Base-by-base conservation (phyloP, 2,329 filamentous ascomycete genomes). In the Plectosphaerella plurivora region DNA sequence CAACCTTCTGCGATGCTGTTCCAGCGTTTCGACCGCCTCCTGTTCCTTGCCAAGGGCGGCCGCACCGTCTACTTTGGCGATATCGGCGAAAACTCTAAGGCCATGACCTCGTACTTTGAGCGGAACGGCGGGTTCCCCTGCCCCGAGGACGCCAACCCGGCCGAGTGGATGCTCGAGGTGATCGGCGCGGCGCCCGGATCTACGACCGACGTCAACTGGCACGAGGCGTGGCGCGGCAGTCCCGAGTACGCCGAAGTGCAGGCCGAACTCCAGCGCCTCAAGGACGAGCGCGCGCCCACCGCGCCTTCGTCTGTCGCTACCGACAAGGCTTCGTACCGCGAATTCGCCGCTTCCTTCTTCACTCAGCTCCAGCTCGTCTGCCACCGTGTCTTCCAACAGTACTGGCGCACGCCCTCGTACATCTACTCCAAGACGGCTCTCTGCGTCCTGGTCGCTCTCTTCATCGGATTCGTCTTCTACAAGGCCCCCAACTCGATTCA, bases 1-100 rank as follows among this genome's bases (percentile, higher is more conserved):
- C 93, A 97, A 69, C 93, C 93, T n/a, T 95, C 90, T 14, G 91
- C 92, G 35, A 91, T 96, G 80, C 79, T 97, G 50, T 96, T 97
- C 76, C 89, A 96, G 67, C 87, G 90, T 53, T 97, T 94, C 65
- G 89, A 94, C 63, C 82, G 88, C 53, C 80, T 94, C 8, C 77
- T 93, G 33, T 90, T 94, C 73, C 74, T 94, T 15, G 84, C 86
- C 35, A 86, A 82, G 63, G 89, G 89, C 52, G 89, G 89, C 52
- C 81, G 77, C 64, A 91, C 88, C 2, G 87, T 93, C 45, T 94
- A 94, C 73, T 93, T 91, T 63, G 89, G 88, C 51, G 83, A 89
- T 4, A 86, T 93, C 53, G 90, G 89, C 57, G 70, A 86, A 59
- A 84, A 88, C 68, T 88, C 87, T 1, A 73, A 79, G 53, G 81